Evolutionary conservation across 495 filamentous ascomycete genomes (phyloP).

Genomic region (Penicillium fimorum): DNA sequence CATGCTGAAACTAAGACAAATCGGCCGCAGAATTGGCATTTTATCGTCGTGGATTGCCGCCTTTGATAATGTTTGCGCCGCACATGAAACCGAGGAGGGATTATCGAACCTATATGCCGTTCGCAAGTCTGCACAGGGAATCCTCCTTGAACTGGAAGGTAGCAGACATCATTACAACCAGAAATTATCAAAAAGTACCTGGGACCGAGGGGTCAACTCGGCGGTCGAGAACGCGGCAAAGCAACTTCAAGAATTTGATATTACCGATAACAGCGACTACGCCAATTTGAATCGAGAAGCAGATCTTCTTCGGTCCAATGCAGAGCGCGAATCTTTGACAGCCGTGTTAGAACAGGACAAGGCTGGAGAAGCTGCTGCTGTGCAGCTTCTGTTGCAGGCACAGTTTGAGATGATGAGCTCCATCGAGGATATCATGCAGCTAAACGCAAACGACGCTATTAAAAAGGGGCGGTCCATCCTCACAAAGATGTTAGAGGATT

Average conservation of each 20-base stretch:
- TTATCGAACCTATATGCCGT: constrained; percentile 70
- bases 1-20: constrained; percentile 79
- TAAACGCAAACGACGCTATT: constrained; percentile 78
- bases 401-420: constrained; percentile 89
- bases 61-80: constrained; percentile 80
- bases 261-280: constrained; percentile 67
- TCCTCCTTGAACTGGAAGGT: constrained; percentile 80
- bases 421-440: constrained; percentile 72
- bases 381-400: constrained; percentile 80
- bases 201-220: constrained; percentile 82
- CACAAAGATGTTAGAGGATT: constrained; percentile 70
- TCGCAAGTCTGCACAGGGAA: constrained; percentile 83
- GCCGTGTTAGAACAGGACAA: constrained; percentile 84
- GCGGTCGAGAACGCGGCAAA: constrained; percentile 82
- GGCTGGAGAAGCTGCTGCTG: constrained; percentile 67
- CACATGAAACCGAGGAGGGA: constrained; percentile 61
- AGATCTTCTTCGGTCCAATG: constrained; percentile 76
- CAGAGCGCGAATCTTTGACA: constrained; percentile 75
- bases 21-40: constrained; percentile 79
- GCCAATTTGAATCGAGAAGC: constrained; percentile 75
- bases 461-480: constrained; percentile 77
- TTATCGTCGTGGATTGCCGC: constrained; percentile 89
- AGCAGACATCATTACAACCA: constrained; percentile 90
- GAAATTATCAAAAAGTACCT: constrained; percentile 70
- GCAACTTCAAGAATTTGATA: constrained; percentile 73